phyloP scores from a whole-genome alignment of 345 rosid genomes.

The Mangifera indica region DNA sequence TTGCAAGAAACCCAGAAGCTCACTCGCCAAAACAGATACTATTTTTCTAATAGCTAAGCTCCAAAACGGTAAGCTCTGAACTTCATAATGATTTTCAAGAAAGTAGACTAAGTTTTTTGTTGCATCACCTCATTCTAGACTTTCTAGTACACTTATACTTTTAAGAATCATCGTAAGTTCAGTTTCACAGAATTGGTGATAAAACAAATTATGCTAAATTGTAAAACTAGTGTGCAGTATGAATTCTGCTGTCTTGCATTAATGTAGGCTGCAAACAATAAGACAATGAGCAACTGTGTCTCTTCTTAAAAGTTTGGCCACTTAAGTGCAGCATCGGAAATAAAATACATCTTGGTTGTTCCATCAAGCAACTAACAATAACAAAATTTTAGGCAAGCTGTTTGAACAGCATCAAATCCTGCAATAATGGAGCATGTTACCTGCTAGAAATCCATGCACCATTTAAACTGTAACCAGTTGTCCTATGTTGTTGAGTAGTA shows the following conservation, averaged over 20 bases:
- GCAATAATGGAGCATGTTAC: too few relatives aligned
- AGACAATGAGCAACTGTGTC: background rate
- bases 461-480: background rate
- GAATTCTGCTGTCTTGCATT: background rate
- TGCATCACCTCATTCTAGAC: background rate
- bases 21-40: slow-evolving; percentile 21
- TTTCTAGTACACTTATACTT: background rate
- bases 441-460: background rate
- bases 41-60: slow-evolving; percentile 29
- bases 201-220: background rate
- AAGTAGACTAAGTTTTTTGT: background rate
- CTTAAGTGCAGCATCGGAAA: background rate
- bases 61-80: slow-evolving; percentile 21
- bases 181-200: background rate
- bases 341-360: background rate
- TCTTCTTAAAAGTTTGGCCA: background rate
- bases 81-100: background rate
- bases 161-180: too few relatives aligned
- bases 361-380: background rate
- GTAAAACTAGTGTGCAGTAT: too few relatives aligned
- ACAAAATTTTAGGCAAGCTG: background rate
- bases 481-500: background rate
- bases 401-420: background rate
- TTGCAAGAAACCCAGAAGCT: slow-evolving; percentile 31
- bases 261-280: background rate